Evolutionary conservation across 2,329 filamentous ascomycete species (phyloP).

Genomic region (Fusarium cyanostomum): DNA sequence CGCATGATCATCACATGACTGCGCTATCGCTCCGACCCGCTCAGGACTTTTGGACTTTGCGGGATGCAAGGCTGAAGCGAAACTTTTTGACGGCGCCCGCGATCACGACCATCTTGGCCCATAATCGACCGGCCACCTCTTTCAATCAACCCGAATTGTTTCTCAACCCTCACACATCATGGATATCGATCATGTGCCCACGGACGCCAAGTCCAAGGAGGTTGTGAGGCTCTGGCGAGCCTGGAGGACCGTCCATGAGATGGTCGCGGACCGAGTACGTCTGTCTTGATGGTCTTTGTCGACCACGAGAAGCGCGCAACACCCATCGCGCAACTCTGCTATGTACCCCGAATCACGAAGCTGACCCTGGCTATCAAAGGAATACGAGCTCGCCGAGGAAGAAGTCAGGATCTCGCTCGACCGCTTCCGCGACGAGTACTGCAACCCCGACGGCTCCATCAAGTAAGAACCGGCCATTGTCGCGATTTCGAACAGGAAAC

Average conservation of each 20-base stretch:
- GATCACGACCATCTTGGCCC: constrained; percentile 14
- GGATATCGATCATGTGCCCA: constrained; percentile 55
- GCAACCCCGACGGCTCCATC: constrained; percentile 75
- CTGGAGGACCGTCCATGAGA: constrained; percentile 92
- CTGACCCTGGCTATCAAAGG: constrained; percentile 61
- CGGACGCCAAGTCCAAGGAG: constrained; percentile 62
- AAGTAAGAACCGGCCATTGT: constrained; percentile 65
- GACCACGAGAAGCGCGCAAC: constrained; percentile 5
- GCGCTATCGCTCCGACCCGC: constrained; percentile 27
- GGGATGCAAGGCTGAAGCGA: constrained; percentile 42
- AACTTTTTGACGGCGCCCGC: constrained; percentile 40
- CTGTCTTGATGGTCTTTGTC: constrained; percentile 9
- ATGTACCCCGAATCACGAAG: not conserved
- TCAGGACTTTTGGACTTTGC: constrained; percentile 36
- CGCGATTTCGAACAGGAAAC: not conserved
- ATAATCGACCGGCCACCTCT: constrained; percentile 7
- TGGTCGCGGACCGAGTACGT: constrained; percentile 86
- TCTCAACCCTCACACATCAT: constrained; percentile 36
- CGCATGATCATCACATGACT: constrained; percentile 37
- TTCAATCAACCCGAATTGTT: constrained; percentile 9
- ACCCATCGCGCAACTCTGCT: constrained; percentile 3
- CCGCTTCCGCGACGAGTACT: constrained; percentile 79
- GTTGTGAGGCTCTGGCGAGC: constrained; percentile 86
- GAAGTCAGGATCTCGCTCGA: constrained; percentile 88
- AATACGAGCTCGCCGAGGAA: constrained; percentile 90